A percentile compares a stretch with the other conserved stretches of the same genome.
Conservation (phyloP, 495 filamentous ascomycete genomes). For the Daldinia caldariorum region DNA sequence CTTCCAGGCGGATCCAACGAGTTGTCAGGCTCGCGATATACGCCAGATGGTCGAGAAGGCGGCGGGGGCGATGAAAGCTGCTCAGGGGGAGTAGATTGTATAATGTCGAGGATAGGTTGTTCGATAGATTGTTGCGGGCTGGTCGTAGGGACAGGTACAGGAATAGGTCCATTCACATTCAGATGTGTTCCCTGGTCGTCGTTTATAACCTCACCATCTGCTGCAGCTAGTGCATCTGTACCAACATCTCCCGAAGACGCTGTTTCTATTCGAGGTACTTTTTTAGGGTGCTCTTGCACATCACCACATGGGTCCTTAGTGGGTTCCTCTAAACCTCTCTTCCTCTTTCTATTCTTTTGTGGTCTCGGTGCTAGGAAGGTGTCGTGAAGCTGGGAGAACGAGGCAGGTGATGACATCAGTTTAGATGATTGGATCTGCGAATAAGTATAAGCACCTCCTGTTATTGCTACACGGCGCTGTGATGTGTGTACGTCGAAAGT, state of each 20-base stretch:
- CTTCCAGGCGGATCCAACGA: constrained; percentile 40
- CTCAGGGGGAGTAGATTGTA: neutral
- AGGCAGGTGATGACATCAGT: constrained; percentile 21
- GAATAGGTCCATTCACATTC: neutral
- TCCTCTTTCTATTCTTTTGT: constrained; percentile 19
- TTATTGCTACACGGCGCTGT: neutral
- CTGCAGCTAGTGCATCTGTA: too few species aligned
- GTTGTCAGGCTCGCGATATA: constrained; percentile 44
- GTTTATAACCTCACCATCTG: neutral
- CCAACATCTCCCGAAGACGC: neutral
- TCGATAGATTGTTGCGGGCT: neutral
- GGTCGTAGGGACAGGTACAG: neutral
- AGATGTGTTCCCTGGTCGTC: constrained; percentile 2
- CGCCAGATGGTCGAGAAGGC: constrained; percentile 34
- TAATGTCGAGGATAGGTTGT: neutral
- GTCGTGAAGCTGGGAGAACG: constrained; percentile 17
- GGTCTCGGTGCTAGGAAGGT: constrained; percentile 13
- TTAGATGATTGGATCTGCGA: constrained; percentile 24
- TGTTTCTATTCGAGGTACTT: constrained; percentile 24
- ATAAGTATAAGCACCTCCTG: constrained; percentile 18
- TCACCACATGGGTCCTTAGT: neutral
- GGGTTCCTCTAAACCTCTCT: constrained; percentile 7
- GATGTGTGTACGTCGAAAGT: neutral
- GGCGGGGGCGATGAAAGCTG: constrained; percentile 1
- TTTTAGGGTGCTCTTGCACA: constrained; percentile 5